phyloP scores from a whole-genome alignment of 768 basidiomycete genomes.

The Naematelia encephala region DNA sequence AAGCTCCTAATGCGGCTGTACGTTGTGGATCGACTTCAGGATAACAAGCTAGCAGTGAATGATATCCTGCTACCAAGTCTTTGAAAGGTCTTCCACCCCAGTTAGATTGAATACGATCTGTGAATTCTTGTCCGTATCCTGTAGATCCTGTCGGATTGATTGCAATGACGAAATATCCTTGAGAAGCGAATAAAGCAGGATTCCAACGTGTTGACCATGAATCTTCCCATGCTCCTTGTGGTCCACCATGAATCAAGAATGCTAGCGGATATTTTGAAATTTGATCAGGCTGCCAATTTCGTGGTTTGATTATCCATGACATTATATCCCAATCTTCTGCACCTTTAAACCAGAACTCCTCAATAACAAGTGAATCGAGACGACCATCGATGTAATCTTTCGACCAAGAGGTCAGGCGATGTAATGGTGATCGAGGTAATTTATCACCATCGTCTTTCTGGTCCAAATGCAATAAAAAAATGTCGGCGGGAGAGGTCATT shows the following conservation, averaged over 20 bases:
- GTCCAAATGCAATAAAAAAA: conserved; percentile 59
- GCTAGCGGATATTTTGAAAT: conserved; percentile 45
- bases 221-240: conserved; percentile 75
- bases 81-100: conserved; percentile 51
- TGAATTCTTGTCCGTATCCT: conserved; percentile 72
- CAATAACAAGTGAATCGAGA: conserved; percentile 52
- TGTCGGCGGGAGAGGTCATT: conserved; percentile 74
- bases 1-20: conserved; percentile 64
- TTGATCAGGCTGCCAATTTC: too few relatives aligned
- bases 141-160: conserved; percentile 95
- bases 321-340: conserved; percentile 72
- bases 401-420: conserved; percentile 67
- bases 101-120: conserved; percentile 45
- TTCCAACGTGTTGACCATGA: conserved; percentile 90
- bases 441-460: conserved; percentile 37
- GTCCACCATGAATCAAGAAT: conserved; percentile 63
- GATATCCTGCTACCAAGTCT: conserved; percentile 51
- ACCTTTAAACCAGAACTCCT: conserved; percentile 88
- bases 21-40: conserved; percentile 51
- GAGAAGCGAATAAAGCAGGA: conserved; percentile 57
- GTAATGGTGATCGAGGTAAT: conserved; percentile 38
- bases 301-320: conserved; percentile 78
- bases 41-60: conserved; percentile 40
- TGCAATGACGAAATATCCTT: conserved; percentile 74
- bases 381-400: conserved; percentile 53